phyloP scores from a whole-genome alignment of 768 basidiomycete species.

The Suillus variegatus region DNA sequence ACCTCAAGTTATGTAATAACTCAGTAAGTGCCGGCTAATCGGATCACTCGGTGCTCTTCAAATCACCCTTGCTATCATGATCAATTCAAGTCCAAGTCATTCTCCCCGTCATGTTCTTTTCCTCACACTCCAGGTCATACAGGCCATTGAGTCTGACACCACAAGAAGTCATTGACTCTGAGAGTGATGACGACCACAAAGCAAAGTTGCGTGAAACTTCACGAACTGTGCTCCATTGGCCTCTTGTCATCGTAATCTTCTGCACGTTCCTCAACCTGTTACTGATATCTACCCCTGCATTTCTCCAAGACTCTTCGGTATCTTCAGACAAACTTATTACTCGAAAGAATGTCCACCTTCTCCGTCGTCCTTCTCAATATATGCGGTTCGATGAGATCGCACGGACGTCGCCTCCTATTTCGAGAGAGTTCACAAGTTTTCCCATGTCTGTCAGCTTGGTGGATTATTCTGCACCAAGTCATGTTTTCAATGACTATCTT shows the following conservation, averaged over 20 bases:
- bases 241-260: neutral
- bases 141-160: neutral
- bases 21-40: neutral
- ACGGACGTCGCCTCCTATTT: neutral
- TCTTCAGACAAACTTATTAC: neutral
- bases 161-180: neutral
- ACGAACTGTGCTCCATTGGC: neutral
- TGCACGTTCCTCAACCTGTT: neutral
- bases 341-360: constrained; percentile 1
- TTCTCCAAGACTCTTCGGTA: neutral
- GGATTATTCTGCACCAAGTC: neutral
- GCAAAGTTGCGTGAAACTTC: neutral
- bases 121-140: neutral
- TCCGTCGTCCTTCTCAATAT: constrained; percentile 3
- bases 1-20: too few relatives aligned
- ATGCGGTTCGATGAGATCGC: neutral
- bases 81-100: neutral
- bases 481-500: constrained; percentile 1
- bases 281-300: neutral
- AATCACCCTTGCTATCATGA: neutral
- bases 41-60: neutral
- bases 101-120: neutral
- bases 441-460: neutral
- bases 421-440: neutral
- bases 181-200: neutral